A percentile compares a stretch with the other conserved stretches of the same genome.
Conservation (phyloP, 352 stramenopile species). For the Phytophthora gonapodyides region DNA sequence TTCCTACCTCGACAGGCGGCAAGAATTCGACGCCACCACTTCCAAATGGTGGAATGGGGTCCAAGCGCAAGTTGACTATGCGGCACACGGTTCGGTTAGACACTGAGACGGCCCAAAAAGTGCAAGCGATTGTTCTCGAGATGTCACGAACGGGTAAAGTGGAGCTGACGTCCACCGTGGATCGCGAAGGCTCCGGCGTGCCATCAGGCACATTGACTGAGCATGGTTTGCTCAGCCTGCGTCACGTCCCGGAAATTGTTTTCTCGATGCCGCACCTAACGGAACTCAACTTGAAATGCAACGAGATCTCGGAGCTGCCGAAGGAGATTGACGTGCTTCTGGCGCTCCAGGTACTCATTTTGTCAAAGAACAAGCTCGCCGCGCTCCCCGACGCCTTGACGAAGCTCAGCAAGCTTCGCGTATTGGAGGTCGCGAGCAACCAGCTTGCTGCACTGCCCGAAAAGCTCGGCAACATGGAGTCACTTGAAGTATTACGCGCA, state of each 20-base stretch:
- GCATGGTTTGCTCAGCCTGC: constrained; percentile 49
- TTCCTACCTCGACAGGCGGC: constrained; percentile 3
- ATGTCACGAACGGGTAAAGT: constrained; percentile 56
- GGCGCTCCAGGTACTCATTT: constrained; percentile 47
- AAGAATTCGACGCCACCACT: constrained; percentile 9
- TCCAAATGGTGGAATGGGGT: constrained; percentile 9
- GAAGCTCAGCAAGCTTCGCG: constrained; percentile 49
- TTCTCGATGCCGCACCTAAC: constrained; percentile 61
- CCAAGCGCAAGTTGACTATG: constrained; percentile 43
- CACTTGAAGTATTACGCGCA: constrained; percentile 56
- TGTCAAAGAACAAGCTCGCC: constrained; percentile 69
- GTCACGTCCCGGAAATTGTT: constrained; percentile 59
- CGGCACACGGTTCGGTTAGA: constrained; percentile 38
- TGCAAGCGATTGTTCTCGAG: constrained; percentile 51
- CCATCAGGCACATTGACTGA: constrained; percentile 57
- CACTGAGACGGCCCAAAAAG: constrained; percentile 33
- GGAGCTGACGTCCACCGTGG: constrained; percentile 65
- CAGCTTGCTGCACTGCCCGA: constrained; percentile 53
- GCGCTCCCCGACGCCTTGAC: constrained; percentile 54
- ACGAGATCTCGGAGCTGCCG: constrained; percentile 60
- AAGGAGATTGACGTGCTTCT: constrained; percentile 61
- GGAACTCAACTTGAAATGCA: constrained; percentile 70
- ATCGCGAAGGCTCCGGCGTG: constrained; percentile 41
- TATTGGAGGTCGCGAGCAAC: constrained; percentile 66
- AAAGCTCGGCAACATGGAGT: constrained; percentile 50